Evolutionary conservation across 1,284 basidiomycete species (phyloP).

Genomic region (Irpex rosettiformis): DNA sequence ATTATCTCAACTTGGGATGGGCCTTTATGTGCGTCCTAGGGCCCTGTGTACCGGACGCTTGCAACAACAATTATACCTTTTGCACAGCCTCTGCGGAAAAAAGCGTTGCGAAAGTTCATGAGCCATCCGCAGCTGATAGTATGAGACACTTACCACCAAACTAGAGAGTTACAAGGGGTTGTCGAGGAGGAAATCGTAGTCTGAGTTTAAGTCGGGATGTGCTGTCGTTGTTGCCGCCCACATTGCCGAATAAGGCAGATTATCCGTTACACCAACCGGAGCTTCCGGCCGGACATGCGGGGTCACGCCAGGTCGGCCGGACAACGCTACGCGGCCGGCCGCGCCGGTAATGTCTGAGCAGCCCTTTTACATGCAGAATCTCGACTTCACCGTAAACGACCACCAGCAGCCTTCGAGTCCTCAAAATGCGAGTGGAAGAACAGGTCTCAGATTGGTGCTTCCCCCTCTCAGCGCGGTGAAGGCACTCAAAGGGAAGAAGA

Average conservation of each 20-base stretch:
- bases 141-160: neutral
- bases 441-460: constrained; percentile 32
- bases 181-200: neutral
- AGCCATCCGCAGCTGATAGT: neutral
- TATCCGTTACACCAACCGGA: neutral
- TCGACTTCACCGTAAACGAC: constrained; percentile 21
- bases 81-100: neutral
- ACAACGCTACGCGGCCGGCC: constrained; percentile 3
- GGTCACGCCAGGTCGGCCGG: neutral
- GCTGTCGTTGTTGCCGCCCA: neutral
- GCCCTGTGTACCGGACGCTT: neutral
- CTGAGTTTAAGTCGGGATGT: neutral
- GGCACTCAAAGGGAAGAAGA: constrained; percentile 32
- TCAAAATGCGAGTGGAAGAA: constrained; percentile 19
- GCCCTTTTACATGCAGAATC: constrained; percentile 23
- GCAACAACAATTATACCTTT: constrained; percentile 1
- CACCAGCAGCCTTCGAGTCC: constrained; percentile 16
- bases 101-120: neutral
- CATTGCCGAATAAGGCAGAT: neutral
- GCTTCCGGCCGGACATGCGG: neutral
- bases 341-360: constrained; percentile 12
- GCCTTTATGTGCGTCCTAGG: constrained; percentile 1
- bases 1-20: neutral
- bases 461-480: constrained; percentile 34
- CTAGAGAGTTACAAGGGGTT: neutral